Conservation (phyloP, 345 rosid genomes). For the Corchorus capsularis region DNA sequence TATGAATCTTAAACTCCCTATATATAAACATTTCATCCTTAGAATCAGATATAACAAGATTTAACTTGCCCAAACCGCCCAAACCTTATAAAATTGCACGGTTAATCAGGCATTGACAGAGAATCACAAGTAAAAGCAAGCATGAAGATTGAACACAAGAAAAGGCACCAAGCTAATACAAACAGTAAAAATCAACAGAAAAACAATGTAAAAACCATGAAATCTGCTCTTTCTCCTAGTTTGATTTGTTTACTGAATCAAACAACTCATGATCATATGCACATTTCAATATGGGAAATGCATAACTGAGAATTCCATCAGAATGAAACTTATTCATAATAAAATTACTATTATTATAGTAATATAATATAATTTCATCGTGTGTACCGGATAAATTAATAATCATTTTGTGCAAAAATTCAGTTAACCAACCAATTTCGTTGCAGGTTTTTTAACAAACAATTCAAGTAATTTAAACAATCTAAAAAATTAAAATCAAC, state of each 20-base stretch:
- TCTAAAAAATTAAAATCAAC: background rate
- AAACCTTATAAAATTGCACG: background rate
- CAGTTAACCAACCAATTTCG: background rate
- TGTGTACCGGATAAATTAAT: background rate
- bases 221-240: background rate
- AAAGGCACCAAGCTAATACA: background rate
- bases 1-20: background rate
- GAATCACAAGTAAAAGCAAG: background rate
- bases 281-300: background rate
- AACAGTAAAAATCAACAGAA: background rate
- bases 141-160: background rate
- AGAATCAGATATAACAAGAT: background rate
- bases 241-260: background rate
- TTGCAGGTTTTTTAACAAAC: background rate
- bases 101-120: background rate
- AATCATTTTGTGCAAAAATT: background rate
- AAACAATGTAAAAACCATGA: background rate
- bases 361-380: too few relatives aligned
- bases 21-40: background rate
- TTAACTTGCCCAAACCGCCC: background rate
- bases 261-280: background rate
- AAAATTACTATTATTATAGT: background rate
- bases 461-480: background rate
- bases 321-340: too few relatives aligned
- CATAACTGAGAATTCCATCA: background rate